phyloP scores from a whole-genome alignment of 2,329 filamentous ascomycete species.

The Didymella glomerata region DNA sequence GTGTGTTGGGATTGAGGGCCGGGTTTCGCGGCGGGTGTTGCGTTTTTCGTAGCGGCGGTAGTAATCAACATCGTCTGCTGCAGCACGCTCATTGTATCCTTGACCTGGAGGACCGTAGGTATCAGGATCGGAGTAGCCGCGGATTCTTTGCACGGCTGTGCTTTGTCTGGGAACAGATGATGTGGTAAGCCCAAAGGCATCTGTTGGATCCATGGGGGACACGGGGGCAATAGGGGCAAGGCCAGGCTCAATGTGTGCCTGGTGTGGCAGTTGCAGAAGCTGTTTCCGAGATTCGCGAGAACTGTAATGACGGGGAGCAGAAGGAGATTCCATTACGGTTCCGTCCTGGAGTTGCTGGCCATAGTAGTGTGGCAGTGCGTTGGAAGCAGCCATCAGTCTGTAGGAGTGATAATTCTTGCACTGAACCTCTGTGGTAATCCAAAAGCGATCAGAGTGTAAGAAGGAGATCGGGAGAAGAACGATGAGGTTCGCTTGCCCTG shows the following conservation, averaged over 20 bases:
- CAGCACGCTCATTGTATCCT: constrained; percentile 15
- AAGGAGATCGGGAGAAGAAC: background rate
- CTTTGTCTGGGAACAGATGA: constrained; percentile 15
- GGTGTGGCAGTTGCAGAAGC: constrained; percentile 40
- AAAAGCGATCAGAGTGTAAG: background rate
- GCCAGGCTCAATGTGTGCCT: constrained; percentile 34
- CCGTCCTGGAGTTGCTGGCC: constrained; percentile 43
- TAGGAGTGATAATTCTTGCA: constrained; percentile 1
- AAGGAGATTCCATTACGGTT: constrained; percentile 39
- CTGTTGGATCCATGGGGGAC: constrained; percentile 25
- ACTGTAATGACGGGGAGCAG: constrained; percentile 23
- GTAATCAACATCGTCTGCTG: constrained; percentile 23
- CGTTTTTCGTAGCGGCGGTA: constrained; percentile 22
- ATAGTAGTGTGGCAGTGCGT: constrained; percentile 39
- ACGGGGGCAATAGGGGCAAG: constrained; percentile 16
- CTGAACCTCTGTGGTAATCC: constrained; percentile 6
- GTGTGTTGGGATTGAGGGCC: constrained; percentile 17
- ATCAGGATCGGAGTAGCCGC: constrained; percentile 26
- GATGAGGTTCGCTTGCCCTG: background rate
- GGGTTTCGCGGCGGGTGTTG: constrained; percentile 14
- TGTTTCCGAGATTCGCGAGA: constrained; percentile 39
- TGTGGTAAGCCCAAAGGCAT: constrained; percentile 16
- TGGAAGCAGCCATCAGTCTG: constrained; percentile 33
- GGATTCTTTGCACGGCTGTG: constrained; percentile 16
- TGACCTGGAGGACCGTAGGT: constrained; percentile 18